Percentiles rank a stretch among this genome's conserved stretches.
These are phyloP conservation scores for Yamadazyma phyllophila DNA, from an alignment of 805 yeast genomes.

Conservation along the genomic window DNA sequence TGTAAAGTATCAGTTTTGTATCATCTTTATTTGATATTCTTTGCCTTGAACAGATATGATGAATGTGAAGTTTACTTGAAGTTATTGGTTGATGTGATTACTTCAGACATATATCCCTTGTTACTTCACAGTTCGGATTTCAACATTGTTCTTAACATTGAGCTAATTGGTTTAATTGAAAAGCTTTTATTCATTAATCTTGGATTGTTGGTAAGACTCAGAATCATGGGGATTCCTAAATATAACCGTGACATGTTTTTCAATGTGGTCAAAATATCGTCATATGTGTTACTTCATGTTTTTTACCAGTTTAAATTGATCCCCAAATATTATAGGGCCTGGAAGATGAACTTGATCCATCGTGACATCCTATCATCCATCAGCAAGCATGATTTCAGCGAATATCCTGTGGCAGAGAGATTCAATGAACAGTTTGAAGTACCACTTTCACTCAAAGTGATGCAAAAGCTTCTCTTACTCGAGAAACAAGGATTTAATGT, in stretches of 20 bases:
- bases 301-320: neutral
- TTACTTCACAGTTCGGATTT: neutral
- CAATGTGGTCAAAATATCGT: neutral
- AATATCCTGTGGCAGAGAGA: neutral
- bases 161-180: slow-evolving; percentile 1
- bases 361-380: neutral
- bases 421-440: neutral
- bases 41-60: neutral
- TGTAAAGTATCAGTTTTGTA: slow-evolving; percentile 5
- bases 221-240: neutral
- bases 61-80: neutral
- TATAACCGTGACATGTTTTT: neutral
- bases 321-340: slow-evolving; percentile 7
- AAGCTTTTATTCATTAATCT: neutral
- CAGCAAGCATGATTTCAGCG: neutral
- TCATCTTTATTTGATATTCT: slow-evolving; percentile 2
- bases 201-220: neutral
- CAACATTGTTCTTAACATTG: neutral
- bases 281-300: neutral
- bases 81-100: neutral
- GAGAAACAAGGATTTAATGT: slow-evolving; percentile 4
- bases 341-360: slow-evolving; percentile 4
- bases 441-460: slow-evolving; percentile 1
- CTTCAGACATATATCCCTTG: neutral
- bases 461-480: slow-evolving; percentile 1